Evolutionary conservation across 2,329 filamentous ascomycete genomes (phyloP).

Genomic region (Alternaria rosae): DNA sequence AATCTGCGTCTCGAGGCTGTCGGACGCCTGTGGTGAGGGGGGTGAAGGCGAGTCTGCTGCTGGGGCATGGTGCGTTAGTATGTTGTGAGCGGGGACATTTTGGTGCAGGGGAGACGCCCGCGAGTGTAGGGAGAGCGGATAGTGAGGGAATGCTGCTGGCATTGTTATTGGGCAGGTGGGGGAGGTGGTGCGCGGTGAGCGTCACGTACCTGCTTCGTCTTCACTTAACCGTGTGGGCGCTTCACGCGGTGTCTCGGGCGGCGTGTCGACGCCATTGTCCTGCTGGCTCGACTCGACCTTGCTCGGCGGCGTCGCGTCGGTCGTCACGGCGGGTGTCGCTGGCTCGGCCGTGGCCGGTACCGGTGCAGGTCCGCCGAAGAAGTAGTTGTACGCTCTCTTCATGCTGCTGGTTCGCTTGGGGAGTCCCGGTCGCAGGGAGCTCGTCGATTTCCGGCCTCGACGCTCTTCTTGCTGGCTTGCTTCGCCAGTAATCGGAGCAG

Average conservation of each 20-base stretch:
- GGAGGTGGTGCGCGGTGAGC: conserved; percentile 8
- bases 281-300: conserved; percentile 24
- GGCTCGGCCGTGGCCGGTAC: conserved; percentile 36
- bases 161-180: conserved; percentile 35
- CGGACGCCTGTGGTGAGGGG: conserved; percentile 38
- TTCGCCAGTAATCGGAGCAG: conserved; percentile 39
- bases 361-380: conserved; percentile 42
- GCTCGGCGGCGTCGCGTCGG: conserved; percentile 29
- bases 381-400: conserved; percentile 51
- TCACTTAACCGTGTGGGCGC: conserved; percentile 18
- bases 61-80: conserved; percentile 33
- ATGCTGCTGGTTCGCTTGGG: conserved; percentile 50
- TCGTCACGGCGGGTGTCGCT: conserved; percentile 37
- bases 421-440: conserved; percentile 40
- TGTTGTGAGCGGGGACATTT: conserved; percentile 17
- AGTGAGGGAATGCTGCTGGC: conserved; percentile 28
- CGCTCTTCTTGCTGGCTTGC: conserved; percentile 37
- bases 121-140: conserved; percentile 26
- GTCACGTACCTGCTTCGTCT: conserved; percentile 28
- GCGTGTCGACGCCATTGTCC: conserved; percentile 43
- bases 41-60: conserved; percentile 37
- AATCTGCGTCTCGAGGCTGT: conserved; percentile 40
- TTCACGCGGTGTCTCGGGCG: conserved; percentile 44
- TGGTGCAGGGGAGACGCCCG: conserved; percentile 23
- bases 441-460: conserved; percentile 44